phyloP scores from a whole-genome alignment of 1,139 yeast species.

The Lodderomyces beijingensis region DNA sequence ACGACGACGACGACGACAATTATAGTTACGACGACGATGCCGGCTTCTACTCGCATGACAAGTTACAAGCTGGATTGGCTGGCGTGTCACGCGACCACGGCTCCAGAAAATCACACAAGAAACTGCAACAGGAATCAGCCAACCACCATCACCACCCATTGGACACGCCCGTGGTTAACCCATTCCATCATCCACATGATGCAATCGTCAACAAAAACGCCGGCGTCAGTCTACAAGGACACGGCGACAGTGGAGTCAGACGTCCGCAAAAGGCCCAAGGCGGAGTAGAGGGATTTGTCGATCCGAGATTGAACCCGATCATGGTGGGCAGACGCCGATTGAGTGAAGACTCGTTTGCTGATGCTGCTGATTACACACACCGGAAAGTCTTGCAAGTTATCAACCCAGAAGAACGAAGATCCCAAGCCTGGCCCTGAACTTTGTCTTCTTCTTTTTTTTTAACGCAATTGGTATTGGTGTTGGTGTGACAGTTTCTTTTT shows the following conservation, averaged over 20 bases:
- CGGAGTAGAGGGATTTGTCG: constrained; percentile 22
- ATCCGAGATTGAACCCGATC: constrained; percentile 61
- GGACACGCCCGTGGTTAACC: constrained; percentile 48
- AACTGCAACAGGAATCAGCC: neutral
- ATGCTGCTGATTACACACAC: constrained; percentile 55
- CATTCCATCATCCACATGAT: constrained; percentile 57
- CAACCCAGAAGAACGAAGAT: constrained; percentile 49
- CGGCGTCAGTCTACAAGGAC: constrained; percentile 6
- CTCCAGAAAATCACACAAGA: constrained; percentile 23
- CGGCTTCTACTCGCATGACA: constrained; percentile 28
- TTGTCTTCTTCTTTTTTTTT: no score
- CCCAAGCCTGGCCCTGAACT: no score
- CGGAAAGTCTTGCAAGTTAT: constrained; percentile 71
- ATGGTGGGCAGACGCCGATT: constrained; percentile 72
- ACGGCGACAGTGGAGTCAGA: constrained; percentile 9
- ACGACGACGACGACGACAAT: constrained; percentile 36
- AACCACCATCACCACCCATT: constrained; percentile 19
- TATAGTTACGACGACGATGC: constrained; percentile 24
- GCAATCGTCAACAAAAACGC: constrained; percentile 14
- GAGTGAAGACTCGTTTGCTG: constrained; percentile 73
- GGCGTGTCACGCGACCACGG: constrained; percentile 37
- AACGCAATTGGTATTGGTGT: no score
- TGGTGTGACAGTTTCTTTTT: no score
- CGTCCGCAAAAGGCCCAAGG: constrained; percentile 1
- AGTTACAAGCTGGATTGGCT: neutral